Percentiles rank a stretch among this genome's conserved stretches.
Evolutionary conservation across 2,329 filamentous ascomycete species (phyloP).

Genomic region (Pseudogymnoascus destructans): DNA sequence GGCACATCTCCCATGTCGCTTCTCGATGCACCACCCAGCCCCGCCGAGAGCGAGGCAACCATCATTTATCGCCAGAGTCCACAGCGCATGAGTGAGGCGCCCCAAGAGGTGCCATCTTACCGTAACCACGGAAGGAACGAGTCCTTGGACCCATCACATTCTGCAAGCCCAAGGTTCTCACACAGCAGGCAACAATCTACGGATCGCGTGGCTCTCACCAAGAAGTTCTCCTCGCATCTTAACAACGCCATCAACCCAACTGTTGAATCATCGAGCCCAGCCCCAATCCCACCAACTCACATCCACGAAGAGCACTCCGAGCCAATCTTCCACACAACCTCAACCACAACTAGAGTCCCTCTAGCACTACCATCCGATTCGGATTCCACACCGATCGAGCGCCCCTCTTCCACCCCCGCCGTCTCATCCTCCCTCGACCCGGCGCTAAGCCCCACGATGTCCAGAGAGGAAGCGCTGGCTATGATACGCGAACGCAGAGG

Average conservation of each 20-base stretch:
- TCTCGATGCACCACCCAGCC: conserved; percentile 38
- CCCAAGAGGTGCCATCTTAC: background rate
- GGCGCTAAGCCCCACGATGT: conserved; percentile 51
- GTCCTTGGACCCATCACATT: background rate
- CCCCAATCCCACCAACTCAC: conserved; percentile 14
- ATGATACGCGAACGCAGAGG: conserved; percentile 62
- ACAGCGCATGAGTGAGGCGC: background rate
- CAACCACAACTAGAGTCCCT: conserved; percentile 25
- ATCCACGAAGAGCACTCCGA: conserved; percentile 9
- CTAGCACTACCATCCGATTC: conserved; percentile 21
- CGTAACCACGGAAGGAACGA: background rate
- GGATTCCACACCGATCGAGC: conserved; percentile 18
- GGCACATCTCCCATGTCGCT: conserved; percentile 47
- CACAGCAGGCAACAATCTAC: background rate
- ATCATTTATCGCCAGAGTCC: background rate
- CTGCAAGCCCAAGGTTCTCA: background rate
- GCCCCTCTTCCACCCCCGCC: conserved; percentile 13
- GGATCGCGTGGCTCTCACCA: background rate
- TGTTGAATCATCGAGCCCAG: conserved; percentile 16
- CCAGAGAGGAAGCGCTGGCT: conserved; percentile 60
- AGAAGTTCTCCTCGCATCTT: background rate
- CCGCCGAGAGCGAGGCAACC: conserved; percentile 4
- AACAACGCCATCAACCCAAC: background rate
- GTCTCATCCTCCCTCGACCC: conserved; percentile 44
- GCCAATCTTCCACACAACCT: conserved; percentile 24